Evolutionary conservation across 768 basidiomycete genomes (phyloP), one percentile per base, ranked within the genome.

Genomic region (Leccinum aurantiacum): DNA sequence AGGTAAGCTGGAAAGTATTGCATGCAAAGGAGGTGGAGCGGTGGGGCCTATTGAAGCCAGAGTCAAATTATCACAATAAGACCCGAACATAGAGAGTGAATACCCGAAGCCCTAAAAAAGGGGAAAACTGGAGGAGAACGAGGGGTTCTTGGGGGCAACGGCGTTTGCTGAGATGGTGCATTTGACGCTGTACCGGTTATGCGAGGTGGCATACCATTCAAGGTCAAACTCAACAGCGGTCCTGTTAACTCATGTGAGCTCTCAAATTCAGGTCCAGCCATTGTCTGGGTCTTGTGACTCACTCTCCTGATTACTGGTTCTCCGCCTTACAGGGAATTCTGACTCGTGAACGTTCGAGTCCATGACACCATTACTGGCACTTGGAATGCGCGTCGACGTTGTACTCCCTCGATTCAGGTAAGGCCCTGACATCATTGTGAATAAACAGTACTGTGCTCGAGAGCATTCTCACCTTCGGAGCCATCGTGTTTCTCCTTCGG

Each of bases 1-100:
- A 13, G 85, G 80, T 11, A 95, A 77, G 11, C 79, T 70, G 3
- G 80, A 75, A 9, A 89, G 69, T 22, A 90, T 74, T 11, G 79
- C 77, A 41, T 73, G 75, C 14, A 87, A 62, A 1, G 84, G 73
- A 5, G 80, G 74, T 4, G 61, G 61, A 11, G 70, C 67, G 1
- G 31, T 41, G 17, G 61, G 15, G 35, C 57, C 61, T 67, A 57
- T 4, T 38, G 13, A 50, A 27, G 6, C 3, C 9, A 38, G 27
- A 17, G 14, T 55, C 7, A 50, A 47, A 35, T 3, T 13, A 24
- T 17, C 19, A 46, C 44, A 6, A 25, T 19, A 0, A 38, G 6
- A 22, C 9, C 2, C 17, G 8, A 22, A 35, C 7, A 10, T 13
- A 25, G 7, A 29, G 8, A 35, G 25, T 1, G 50, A 31, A 17